Conservation (phyloP, 805 yeast genomes). For the Lachancea cidri region DNA sequence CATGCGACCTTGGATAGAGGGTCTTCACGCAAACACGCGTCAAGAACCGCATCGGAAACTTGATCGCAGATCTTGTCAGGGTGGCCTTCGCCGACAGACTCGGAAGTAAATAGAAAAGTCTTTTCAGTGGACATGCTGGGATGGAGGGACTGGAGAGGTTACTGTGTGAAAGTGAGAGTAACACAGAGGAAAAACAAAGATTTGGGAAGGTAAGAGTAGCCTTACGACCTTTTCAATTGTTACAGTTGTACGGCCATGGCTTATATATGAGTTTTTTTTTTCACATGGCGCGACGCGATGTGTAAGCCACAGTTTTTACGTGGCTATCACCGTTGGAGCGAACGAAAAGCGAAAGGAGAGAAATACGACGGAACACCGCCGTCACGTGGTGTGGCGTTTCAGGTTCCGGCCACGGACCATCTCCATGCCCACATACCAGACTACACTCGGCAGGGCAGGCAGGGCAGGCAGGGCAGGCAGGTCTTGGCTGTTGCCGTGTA, state of each 20-base stretch:
- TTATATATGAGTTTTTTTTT: not conserved
- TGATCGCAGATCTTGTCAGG: slow-evolving; percentile 98
- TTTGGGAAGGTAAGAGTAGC: not conserved
- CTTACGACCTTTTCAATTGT: too few species aligned
- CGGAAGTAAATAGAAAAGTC: slow-evolving; percentile 70
- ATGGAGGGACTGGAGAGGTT: slow-evolving; percentile 1
- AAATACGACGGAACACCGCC: too few species aligned
- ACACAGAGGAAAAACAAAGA: not conserved
- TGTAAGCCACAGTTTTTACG: not conserved
- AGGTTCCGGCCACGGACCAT: too few species aligned
- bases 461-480: too few species aligned
- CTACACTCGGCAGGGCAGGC: too few species aligned
- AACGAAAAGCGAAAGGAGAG: too few species aligned
- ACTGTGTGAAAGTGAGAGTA: not conserved
- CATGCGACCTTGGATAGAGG: slow-evolving; percentile 98
- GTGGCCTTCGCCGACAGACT: slow-evolving; percentile 92
- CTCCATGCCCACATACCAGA: too few species aligned
- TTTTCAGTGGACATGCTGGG: slow-evolving; percentile 7
- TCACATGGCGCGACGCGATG: not conserved
- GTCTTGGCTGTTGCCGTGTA: too few species aligned
- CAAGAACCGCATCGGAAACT: slow-evolving; percentile 96
- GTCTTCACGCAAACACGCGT: slow-evolving; percentile 93
- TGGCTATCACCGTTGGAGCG: too few species aligned
- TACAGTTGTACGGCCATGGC: too few species aligned
- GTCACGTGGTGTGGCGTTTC: too few species aligned